A percentile compares a stretch with the other conserved stretches of the same genome.
Evolutionary conservation across 352 stramenopile genomes (phyloP).

Genomic region (Phytopythium cucurbitacearum): DNA sequence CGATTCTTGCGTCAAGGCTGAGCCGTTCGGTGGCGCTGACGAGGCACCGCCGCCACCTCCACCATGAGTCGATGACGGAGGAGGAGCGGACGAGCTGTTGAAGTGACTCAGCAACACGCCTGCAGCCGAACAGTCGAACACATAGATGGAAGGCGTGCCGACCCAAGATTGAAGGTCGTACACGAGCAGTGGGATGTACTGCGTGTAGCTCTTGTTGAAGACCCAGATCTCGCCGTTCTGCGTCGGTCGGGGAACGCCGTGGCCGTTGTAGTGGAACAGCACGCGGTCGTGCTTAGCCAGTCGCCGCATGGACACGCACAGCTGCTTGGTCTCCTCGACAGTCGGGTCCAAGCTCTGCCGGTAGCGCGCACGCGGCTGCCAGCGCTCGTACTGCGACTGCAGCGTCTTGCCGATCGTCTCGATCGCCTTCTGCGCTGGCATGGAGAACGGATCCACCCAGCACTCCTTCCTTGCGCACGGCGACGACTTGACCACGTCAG

Average conservation of each 20-base stretch:
- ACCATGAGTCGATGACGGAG: slow-evolving; percentile 11
- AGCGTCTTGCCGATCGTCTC: slow-evolving; percentile 95
- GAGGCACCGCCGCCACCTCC: not conserved
- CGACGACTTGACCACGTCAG: slow-evolving; percentile 95
- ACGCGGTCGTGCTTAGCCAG: slow-evolving; percentile 93
- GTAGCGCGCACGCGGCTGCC: slow-evolving; percentile 94
- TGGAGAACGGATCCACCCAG: slow-evolving; percentile 97
- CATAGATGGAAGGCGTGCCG: slow-evolving; percentile 92
- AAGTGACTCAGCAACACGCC: slow-evolving; percentile 96
- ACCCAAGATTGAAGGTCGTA: slow-evolving; percentile 95
- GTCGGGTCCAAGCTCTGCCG: slow-evolving; percentile 95
- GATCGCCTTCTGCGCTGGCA: slow-evolving; percentile 92
- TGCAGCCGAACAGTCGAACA: slow-evolving; percentile 97
- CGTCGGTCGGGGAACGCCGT: slow-evolving; percentile 97
- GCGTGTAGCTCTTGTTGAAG: slow-evolving; percentile 99
- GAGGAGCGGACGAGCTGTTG: slow-evolving; percentile 22
- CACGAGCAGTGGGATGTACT: slow-evolving; percentile 98
- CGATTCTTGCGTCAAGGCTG: slow-evolving; percentile 63
- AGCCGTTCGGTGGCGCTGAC: slow-evolving; percentile 13
- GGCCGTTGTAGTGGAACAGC: slow-evolving; percentile 99
- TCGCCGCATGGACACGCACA: slow-evolving; percentile 92
- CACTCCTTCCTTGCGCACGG: slow-evolving; percentile 97
- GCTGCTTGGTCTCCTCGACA: slow-evolving; percentile 92
- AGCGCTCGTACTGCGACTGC: slow-evolving; percentile 95
- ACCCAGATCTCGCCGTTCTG: slow-evolving; percentile 99